Conservation (phyloP, 2,329 filamentous ascomycete species). For the Claviceps spartinae region DNA sequence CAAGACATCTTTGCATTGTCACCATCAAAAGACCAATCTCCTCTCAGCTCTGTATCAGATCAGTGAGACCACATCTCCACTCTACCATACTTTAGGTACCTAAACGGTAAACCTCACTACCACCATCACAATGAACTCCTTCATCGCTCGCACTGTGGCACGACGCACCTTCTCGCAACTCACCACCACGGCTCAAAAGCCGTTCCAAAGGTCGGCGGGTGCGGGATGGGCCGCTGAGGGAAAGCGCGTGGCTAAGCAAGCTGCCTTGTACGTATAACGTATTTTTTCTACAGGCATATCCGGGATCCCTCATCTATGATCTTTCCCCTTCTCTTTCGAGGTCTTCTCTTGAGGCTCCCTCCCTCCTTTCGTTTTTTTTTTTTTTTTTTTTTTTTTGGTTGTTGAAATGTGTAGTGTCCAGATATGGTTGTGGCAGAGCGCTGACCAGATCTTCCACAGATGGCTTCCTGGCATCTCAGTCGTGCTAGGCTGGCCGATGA, state of each 20-base stretch:
- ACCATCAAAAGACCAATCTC: not conserved
- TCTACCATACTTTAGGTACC: not conserved
- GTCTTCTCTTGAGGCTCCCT: too few relatives aligned
- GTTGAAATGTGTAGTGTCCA: too few relatives aligned
- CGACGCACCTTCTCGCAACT: constrained; percentile 23
- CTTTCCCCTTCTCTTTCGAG: not conserved
- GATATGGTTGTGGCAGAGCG: not conserved
- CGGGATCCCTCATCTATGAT: not conserved
- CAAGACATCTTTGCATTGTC: not conserved
- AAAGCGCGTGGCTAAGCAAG: constrained; percentile 18
- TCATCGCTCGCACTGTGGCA: constrained; percentile 15
- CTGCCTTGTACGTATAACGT: constrained; percentile 22
- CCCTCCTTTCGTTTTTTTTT: too few relatives aligned
- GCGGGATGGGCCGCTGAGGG: constrained; percentile 20
- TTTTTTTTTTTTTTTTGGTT: too few relatives aligned
- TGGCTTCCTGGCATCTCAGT: constrained; percentile 21
- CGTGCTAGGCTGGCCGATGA: constrained; percentile 22
- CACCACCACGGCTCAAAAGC: constrained; percentile 17
- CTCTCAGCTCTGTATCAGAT: not conserved
- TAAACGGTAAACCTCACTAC: not conserved
- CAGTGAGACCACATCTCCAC: not conserved
- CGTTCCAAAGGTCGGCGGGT: constrained; percentile 14
- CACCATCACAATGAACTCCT: constrained; percentile 14
- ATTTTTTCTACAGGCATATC: not conserved
- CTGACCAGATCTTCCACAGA: constrained; percentile 9